A percentile compares a stretch with the other conserved stretches of the same genome.
These are phyloP conservation scores for Geotrichum reessii DNA, from an alignment of 1,139 yeast species.

Conservation along the genomic window DNA sequence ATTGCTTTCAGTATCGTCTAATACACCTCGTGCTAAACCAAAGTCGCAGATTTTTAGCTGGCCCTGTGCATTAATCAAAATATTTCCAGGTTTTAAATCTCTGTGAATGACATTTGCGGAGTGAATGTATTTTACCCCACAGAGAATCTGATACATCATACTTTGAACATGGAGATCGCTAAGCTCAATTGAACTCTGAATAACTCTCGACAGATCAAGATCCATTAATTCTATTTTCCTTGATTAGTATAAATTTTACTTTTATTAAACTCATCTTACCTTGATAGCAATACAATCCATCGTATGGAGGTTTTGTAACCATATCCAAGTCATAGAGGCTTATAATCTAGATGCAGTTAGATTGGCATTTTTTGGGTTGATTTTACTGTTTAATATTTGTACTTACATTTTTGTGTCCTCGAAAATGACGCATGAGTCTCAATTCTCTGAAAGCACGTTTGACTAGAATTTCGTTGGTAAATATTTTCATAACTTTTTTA, in stretches of 20 bases:
- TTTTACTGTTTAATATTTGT: slow-evolving; percentile 8
- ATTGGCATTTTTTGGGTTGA: no score
- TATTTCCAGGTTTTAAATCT: slow-evolving; percentile 81
- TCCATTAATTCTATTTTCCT: slow-evolving; percentile 57
- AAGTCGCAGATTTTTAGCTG: slow-evolving; percentile 76
- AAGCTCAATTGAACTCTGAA: slow-evolving; percentile 61
- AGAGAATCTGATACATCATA: slow-evolving; percentile 68
- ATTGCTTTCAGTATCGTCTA: slow-evolving; percentile 38
- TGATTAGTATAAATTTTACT: neutral
- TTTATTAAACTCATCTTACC: slow-evolving; percentile 19
- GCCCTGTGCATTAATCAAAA: slow-evolving; percentile 68
- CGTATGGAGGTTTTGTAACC: slow-evolving; percentile 58
- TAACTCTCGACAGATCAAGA: slow-evolving; percentile 70
- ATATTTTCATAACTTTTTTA: slow-evolving; percentile 68
- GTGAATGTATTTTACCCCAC: slow-evolving; percentile 78
- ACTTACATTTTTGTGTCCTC: slow-evolving; percentile 67
- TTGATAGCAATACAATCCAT: slow-evolving; percentile 79
- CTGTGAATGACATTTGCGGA: slow-evolving; percentile 76
- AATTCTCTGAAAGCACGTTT: slow-evolving; percentile 76
- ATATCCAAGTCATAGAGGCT: slow-evolving; percentile 69
- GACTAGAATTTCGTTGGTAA: slow-evolving; percentile 55
- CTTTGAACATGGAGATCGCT: slow-evolving; percentile 79
- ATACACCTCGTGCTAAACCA: slow-evolving; percentile 75
- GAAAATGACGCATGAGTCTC: slow-evolving; percentile 68
- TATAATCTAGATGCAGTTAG: slow-evolving; percentile 45